These are phyloP conservation scores for Pterocarpus macrocarpus DNA, from an alignment of 306 rosid genomes.

Conservation along the genomic window DNA sequence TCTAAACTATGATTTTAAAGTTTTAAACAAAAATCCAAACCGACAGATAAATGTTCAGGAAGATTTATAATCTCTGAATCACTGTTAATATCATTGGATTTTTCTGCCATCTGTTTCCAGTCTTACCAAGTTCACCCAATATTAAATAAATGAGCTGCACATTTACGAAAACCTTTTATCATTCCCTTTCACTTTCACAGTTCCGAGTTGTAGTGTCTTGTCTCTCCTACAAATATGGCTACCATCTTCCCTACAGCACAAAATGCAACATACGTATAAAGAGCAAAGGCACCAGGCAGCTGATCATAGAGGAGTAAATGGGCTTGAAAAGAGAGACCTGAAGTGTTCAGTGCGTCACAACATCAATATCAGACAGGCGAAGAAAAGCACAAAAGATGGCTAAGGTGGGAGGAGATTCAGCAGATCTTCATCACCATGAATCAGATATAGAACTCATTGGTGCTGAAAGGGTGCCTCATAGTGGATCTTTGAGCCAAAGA, in stretches of 20 bases:
- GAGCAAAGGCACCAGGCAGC: constrained; percentile 14
- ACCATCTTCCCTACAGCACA: background rate
- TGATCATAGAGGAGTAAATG: constrained; percentile 44
- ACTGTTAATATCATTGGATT: constrained; percentile 1
- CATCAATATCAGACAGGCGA: background rate
- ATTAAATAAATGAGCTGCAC: background rate
- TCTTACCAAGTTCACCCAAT: background rate
- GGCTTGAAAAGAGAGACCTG: constrained; percentile 45
- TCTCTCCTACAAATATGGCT: constrained; percentile 25
- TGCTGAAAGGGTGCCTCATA: constrained; percentile 39
- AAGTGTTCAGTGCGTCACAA: constrained; percentile 16
- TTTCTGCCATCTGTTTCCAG: background rate
- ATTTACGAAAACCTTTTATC: background rate
- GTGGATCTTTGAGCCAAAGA: constrained; percentile 42
- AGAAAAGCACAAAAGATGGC: background rate
- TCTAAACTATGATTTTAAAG: background rate
- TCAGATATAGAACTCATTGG: constrained; percentile 49
- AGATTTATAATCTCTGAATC: constrained; percentile 7
- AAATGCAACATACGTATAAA: constrained; percentile 23
- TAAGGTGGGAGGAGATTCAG: constrained; percentile 43
- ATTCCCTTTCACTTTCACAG: background rate
- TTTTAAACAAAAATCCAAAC: too few relatives aligned
- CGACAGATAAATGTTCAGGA: background rate
- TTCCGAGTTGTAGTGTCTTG: background rate
- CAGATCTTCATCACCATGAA: constrained; percentile 51